Conservation (phyloP, 2,329 filamentous ascomycete species). For the Fusarium hainanense region DNA sequence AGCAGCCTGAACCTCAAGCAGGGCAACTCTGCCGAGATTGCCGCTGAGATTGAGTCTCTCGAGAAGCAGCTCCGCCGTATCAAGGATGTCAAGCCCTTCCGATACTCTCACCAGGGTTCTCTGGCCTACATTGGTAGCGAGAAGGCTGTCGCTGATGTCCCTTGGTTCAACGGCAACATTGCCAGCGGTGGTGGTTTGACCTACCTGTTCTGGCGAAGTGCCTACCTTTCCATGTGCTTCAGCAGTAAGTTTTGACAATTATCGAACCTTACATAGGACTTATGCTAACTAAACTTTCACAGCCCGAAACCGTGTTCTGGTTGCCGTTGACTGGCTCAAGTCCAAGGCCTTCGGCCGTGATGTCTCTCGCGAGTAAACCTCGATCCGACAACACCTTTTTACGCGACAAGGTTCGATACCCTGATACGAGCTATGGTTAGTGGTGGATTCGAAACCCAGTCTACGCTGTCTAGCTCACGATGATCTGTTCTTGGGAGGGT, state of each 20-base stretch:
- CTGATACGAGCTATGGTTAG: constrained; percentile 36
- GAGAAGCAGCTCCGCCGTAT: constrained; percentile 89
- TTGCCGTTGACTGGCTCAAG: constrained; percentile 95
- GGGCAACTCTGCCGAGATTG: constrained; percentile 74
- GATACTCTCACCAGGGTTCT: constrained; percentile 97
- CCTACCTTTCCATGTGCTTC: constrained; percentile 99
- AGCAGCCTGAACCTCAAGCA: constrained; percentile 69
- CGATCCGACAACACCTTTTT: constrained; percentile 34
- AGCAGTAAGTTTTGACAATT: constrained; percentile 79
- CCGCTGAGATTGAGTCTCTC: constrained; percentile 81
- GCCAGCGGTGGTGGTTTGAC: constrained; percentile 93
- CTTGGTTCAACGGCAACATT: constrained; percentile 96
- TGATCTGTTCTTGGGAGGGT: constrained; percentile 45
- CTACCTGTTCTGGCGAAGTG: constrained; percentile 98
- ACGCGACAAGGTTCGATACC: constrained; percentile 43
- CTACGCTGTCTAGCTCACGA: constrained; percentile 33
- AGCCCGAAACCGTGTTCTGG: constrained; percentile 95
- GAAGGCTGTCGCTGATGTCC: constrained; percentile 96
- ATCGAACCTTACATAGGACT: not conserved
- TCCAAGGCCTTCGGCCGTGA: constrained; percentile 96
- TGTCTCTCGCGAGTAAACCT: constrained; percentile 79
- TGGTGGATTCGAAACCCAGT: constrained; percentile 7
- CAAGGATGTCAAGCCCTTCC: constrained; percentile 96
- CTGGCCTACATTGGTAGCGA: constrained; percentile 98
- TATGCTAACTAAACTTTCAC: constrained; percentile 33